Base-by-base conservation (phyloP, 768 basidiomycete genomes). In the Hericium rajendrae region DNA sequence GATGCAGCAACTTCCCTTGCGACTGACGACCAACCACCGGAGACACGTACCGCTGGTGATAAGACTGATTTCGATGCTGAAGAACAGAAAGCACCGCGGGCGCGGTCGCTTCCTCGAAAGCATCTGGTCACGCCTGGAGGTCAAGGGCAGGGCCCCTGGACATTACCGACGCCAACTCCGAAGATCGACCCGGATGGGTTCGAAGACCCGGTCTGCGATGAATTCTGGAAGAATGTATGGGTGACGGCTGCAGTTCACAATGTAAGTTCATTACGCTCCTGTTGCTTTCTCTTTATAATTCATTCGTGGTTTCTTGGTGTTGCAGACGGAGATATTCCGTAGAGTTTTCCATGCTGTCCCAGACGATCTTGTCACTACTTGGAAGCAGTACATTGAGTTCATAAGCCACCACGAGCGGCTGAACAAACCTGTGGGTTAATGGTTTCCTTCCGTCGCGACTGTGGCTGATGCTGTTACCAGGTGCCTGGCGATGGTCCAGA, bases 331-430 rank as follows among this genome's bases (percentile, higher is more conserved):
- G 68, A 92, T 97, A 61, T 97, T 82, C 72, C 86, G 94, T 56
- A 94, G 90, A 67, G 93, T 97, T 3, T 99, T 99, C 75, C 86
- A 92, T 64, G 86, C 88, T 38, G 75, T 94, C 55, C 95, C 97
- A 5, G 95, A 98, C 68, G 94, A 99, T 68, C 76, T 84, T 22
- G 82, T 97, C 59, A 86, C 86, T 1, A 95, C 94, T 0, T 99
- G 95, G 95, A 94, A 94, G 66, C 88, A 92, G 66, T 97, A 86
- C 72, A 94, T 86, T 67, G 90, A 94, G 60, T 97, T 90, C 64
- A 73, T 86, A 49, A 70, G 76, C 5, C 78, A 87, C 65, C 86
- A 92, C 49, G 91, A 92, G 60, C 81, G 88, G 2, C 65, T 90
- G 60, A 81, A 78, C 63, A 88, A 82, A 70, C 79, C 78, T 37